Percentiles rank a stretch among this genome's conserved stretches.
Conservation (phyloP, 1,139 yeast genomes). For the Candida tetrigidarum region DNA sequence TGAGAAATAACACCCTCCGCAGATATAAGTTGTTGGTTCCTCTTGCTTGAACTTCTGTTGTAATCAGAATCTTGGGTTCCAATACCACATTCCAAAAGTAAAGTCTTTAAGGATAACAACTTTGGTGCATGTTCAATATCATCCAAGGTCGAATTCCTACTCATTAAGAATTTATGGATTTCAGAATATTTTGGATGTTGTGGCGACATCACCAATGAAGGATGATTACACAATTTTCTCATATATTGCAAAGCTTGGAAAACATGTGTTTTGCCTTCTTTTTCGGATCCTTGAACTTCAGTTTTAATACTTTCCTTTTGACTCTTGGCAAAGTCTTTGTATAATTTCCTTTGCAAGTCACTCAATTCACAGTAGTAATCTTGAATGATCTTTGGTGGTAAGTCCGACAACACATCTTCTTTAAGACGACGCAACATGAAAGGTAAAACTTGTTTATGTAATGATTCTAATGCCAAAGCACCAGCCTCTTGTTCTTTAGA, state of each 20-base stretch:
- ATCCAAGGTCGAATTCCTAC: conserved; percentile 61
- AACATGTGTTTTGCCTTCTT: conserved; percentile 80
- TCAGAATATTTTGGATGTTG: conserved; percentile 83
- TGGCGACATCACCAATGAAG: conserved; percentile 85
- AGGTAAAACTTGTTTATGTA: conserved; percentile 96
- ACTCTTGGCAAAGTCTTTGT: conserved; percentile 88
- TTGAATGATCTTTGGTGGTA: conserved; percentile 98
- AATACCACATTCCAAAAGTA: conserved; percentile 92
- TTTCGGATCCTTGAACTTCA: conserved; percentile 53
- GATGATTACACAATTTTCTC: conserved; percentile 97
- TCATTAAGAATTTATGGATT: conserved; percentile 61
- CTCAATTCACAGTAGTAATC: conserved; percentile 97
- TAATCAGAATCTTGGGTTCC: conserved; percentile 63
- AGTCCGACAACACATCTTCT: conserved; percentile 93
- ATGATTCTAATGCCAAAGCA: conserved; percentile 91
- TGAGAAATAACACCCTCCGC: conserved; percentile 85
- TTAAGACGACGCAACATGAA: conserved; percentile 94
- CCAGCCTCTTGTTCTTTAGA: conserved; percentile 98
- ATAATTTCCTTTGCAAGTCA: conserved; percentile 84
- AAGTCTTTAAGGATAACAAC: conserved; percentile 76
- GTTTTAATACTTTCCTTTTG: conserved; percentile 75
- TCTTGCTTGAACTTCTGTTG: conserved; percentile 30
- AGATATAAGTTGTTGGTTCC: conserved; percentile 42
- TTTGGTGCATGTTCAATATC: conserved; percentile 92
- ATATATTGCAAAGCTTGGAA: conserved; percentile 98